Base-by-base conservation (phyloP, 2,329 filamentous ascomycete genomes). In the Eutypa lata region DNA sequence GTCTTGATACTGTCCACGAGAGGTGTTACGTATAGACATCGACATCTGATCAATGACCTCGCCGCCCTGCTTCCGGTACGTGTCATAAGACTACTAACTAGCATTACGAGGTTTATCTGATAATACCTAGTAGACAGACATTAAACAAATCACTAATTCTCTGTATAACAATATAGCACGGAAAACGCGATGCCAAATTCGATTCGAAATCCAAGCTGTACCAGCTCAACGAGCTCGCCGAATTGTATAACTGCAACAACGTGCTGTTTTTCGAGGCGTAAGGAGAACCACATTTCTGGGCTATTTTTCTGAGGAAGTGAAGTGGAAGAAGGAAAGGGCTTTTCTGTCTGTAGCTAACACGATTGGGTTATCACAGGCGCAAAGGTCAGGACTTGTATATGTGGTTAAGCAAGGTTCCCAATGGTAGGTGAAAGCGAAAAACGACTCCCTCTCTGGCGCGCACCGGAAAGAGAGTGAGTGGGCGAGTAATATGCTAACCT, bases 351-450 rank as follows among this genome's bases (percentile, higher is more conserved):
- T n/a, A 31, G 22, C 42, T 45, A 18, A 45, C 42, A 3, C 14
- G 35, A 38, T 35, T 35, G n/a, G 16, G 21, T 7, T 14, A 16
- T 2, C 16, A 26, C 22, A 45, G 42, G 6, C 82, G 92, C 55
- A 99, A 97, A 73, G 90, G 88, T 54, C 88, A 96, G 73, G 94
- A 97, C 77, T 78, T 97, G 19, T 99, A 97, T 73, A 78, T 95
- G 57, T 97, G 91, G 91, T 83, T 97, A 66, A 86, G 88, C 72
- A 96, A 95, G 68, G 88, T 91, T 2, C 94, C 93, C 6, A 96
- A 92, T 63, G 89, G 42, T 45, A 10, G 16, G 42, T 1, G 21
- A 45, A n/a, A 3, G 16, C 14, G 7, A 10, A 45, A n/a, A 14
- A 45, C 21, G 7, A 28, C 4, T 13, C 11, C 22, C 19, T n/a